Base-by-base conservation (phyloP, 306 rosid genomes). In the Prunus mongolica region DNA sequence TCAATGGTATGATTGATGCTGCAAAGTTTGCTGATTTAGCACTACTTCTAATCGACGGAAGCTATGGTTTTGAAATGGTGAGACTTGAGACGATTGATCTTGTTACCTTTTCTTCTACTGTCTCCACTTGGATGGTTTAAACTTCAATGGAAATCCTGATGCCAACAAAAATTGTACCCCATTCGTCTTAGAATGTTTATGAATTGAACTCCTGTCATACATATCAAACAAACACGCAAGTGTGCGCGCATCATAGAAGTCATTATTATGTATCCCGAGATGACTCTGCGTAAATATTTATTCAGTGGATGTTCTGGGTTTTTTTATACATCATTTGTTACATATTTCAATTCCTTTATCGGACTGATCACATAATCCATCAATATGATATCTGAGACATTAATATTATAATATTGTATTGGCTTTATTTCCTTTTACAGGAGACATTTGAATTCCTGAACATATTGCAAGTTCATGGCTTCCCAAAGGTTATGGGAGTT, bases 401-500 rank as follows among this genome's bases (percentile, higher is more conserved):
- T 16, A 41, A 5, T 63, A 44, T 22, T 72, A 15, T 57, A 28
- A 57, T 72, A 38, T 14, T 41, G 38, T 14, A 19, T 18, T 32
- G 24, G 55, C 24, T 51, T 73, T 27, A 11, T 45, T 62, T 81
- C 9, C 70, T 73, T 66, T 79, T 82, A 66, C 87, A 93, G 98
- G 98, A 95, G 79, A 95, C 98, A 12, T 92, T 95, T 88, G 98
- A 95, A 80, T 95, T 95, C 82, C 97, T 95, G 68, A 92, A 95
- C 56, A 87, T 95, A 72, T 86, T 95, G 84, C 97, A 92, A 88
- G 89, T 84, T 73, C 98, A 95, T 73, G 97, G 98, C 50, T 89
- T 95, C 78, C 97, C 98, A 4, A 90, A 88, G 85, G 92, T 95
- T 80, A 95, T 95, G 95, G 97, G 98, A 63, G 97, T 95, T 85